A percentile compares a stretch with the other conserved stretches of the same genome.
phyloP scores from a whole-genome alignment of 495 filamentous ascomycete genomes.

The Cenococcum geophilum region DNA sequence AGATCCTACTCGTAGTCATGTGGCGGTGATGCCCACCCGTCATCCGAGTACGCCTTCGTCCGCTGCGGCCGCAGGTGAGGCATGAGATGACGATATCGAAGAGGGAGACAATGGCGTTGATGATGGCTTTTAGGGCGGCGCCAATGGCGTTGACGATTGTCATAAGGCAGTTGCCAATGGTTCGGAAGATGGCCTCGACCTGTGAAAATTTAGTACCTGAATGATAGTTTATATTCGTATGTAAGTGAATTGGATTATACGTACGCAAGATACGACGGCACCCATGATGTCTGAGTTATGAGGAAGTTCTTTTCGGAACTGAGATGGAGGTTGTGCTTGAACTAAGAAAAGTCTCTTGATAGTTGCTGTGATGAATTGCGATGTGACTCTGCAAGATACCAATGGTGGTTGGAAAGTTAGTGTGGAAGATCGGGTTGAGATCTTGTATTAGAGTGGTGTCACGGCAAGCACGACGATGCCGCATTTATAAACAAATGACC shows the following conservation, averaged over 20 bases:
- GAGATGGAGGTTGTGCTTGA: slow-evolving; percentile 3
- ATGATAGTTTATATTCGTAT: slow-evolving; percentile 1
- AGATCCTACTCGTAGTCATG: slow-evolving; percentile 26
- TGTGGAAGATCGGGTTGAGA: background rate
- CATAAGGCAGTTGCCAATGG: slow-evolving; percentile 80
- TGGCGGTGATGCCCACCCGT: slow-evolving; percentile 9
- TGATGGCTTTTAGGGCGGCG: slow-evolving; percentile 66
- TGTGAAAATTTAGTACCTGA: slow-evolving; percentile 35
- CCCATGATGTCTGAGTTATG: slow-evolving; percentile 63
- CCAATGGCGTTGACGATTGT: slow-evolving; percentile 78
- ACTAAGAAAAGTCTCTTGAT: background rate
- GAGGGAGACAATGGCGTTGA: slow-evolving; percentile 71
- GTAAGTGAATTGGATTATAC: slow-evolving; percentile 38
- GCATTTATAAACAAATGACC: background rate
- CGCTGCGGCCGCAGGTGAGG: slow-evolving; percentile 69
- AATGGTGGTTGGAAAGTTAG: background rate
- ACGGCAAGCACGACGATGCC: background rate
- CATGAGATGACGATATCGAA: slow-evolving; percentile 81
- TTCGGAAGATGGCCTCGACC: slow-evolving; percentile 71
- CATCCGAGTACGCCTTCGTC: slow-evolving; percentile 36
- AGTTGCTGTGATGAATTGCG: background rate
- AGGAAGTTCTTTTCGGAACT: slow-evolving; percentile 26
- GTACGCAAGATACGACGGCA: slow-evolving; percentile 91
- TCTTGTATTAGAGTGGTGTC: background rate
- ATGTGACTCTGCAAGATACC: too few relatives aligned